Evolutionary conservation across 768 basidiomycete genomes (phyloP).

Genomic region (Pleurotus giganteus): DNA sequence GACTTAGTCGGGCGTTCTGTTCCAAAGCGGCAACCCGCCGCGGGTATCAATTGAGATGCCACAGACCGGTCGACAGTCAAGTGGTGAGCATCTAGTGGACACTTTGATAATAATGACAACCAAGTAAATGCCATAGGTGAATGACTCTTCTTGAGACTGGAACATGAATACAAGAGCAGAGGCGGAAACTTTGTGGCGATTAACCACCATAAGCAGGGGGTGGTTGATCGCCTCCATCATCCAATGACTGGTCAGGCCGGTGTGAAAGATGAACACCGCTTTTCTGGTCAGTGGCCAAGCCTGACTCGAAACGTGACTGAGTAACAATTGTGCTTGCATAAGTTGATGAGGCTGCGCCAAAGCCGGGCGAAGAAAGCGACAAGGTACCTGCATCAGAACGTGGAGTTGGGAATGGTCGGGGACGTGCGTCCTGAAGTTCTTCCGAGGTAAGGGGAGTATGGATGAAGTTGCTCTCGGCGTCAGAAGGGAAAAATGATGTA

Average conservation of each 20-base stretch:
- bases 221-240: background rate
- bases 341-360: background rate
- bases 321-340: background rate
- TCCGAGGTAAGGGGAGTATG: background rate
- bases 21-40: no score
- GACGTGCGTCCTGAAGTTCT: background rate
- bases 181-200: background rate
- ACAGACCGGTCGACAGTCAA: no score
- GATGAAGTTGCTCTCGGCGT: background rate
- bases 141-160: no score
- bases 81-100: no score
- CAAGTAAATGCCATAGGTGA: no score
- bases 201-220: conserved; percentile 2
- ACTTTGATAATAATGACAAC: no score
- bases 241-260: background rate
- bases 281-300: background rate
- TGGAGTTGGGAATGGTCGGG: background rate
- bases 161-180: no score
- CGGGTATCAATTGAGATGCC: no score
- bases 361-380: background rate
- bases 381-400: background rate
- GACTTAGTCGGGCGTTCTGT: no score
- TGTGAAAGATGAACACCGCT: background rate
- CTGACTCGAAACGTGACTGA: background rate
- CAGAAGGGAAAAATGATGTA: background rate